These are phyloP conservation scores for Aspergillus haitiensis DNA, from an alignment of 495 filamentous ascomycete species.

Conservation along the genomic window DNA sequence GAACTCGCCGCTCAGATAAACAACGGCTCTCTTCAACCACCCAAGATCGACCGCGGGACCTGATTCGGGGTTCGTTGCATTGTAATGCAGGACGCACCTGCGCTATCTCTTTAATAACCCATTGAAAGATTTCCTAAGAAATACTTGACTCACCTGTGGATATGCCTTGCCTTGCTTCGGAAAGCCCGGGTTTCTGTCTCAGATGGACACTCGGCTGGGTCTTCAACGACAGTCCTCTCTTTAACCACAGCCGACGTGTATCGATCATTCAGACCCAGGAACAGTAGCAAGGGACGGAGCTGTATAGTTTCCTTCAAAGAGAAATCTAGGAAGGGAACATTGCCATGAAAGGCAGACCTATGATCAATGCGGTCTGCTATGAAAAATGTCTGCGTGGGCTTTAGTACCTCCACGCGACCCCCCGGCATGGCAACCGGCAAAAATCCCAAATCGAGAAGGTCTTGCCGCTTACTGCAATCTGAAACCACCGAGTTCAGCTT, in stretches of 20 bases:
- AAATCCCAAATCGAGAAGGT: not conserved
- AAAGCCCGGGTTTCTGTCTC: not conserved
- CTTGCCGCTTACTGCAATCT: not conserved
- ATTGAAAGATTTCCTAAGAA: not conserved
- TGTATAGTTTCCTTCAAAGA: not conserved
- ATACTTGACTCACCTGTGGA: not conserved
- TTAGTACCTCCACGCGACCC: not conserved
- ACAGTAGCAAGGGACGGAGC: not conserved
- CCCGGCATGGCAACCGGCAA: slow-evolving; percentile 2
- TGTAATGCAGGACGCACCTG: not conserved
- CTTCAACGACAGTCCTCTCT: not conserved
- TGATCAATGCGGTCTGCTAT: slow-evolving; percentile 6
- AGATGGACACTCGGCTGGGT: not conserved
- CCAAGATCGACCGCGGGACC: not conserved
- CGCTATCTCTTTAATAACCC: not conserved
- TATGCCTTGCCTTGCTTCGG: not conserved
- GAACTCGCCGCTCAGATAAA: slow-evolving; percentile 2
- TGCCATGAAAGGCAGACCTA: not conserved
- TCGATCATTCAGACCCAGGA: not conserved
- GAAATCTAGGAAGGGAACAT: slow-evolving; percentile 3
- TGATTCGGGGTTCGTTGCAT: not conserved
- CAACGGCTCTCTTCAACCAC: not conserved
- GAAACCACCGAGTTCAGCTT: not conserved
- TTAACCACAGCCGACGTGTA: not conserved
- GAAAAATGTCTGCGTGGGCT: slow-evolving; percentile 4